These are phyloP conservation scores for Blastobotrys niveus DNA, from an alignment of 1,139 yeast genomes.

Conservation along the genomic window DNA sequence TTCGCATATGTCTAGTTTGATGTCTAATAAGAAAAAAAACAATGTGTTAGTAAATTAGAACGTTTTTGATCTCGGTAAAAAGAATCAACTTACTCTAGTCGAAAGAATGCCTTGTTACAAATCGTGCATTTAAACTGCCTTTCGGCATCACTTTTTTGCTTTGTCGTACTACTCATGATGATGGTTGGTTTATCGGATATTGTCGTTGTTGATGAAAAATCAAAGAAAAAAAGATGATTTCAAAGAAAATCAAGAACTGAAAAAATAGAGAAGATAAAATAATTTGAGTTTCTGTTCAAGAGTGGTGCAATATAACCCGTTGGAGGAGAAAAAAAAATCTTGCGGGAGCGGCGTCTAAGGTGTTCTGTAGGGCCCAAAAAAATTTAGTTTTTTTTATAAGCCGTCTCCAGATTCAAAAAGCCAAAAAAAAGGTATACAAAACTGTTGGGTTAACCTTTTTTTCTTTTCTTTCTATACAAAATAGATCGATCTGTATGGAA, in stretches of 20 bases:
- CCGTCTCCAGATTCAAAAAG: no score
- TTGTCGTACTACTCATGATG: conserved; percentile 14
- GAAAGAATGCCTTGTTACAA: conserved; percentile 86
- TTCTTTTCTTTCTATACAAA: no score
- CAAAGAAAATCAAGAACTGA: background rate
- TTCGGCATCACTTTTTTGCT: conserved; percentile 35
- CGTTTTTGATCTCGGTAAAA: background rate
- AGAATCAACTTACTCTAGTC: conserved; percentile 50
- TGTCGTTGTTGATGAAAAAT: background rate
- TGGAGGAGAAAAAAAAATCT: no score
- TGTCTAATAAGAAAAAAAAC: conserved; percentile 37
- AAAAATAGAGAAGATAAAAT: background rate
- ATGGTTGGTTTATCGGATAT: background rate
- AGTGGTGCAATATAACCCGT: no score
- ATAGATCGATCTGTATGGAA: no score
- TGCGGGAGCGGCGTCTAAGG: no score
- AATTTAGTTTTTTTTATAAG: no score
- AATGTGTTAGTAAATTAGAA: background rate
- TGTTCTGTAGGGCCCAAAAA: no score
- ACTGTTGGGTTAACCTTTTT: no score
- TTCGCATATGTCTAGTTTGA: conserved; percentile 88
- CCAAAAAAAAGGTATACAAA: no score
- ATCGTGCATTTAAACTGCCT: conserved; percentile 88
- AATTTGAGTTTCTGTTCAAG: background rate
- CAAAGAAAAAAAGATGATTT: conserved; percentile 1